Conservation (phyloP, 2,329 filamentous ascomycete genomes). For the Periconia digitata region DNA sequence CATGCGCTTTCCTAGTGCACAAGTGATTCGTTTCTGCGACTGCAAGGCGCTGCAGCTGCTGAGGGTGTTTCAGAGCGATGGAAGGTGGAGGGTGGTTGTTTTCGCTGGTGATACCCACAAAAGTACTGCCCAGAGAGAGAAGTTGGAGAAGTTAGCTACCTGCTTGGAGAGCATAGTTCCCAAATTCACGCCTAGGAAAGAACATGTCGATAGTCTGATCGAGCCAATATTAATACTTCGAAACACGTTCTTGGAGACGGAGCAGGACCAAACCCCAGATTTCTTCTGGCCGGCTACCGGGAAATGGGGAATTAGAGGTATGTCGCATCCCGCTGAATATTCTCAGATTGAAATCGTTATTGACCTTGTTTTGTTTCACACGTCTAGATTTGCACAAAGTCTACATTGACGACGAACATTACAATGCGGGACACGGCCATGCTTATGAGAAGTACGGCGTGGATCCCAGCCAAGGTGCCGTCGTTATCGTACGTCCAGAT, state of each 20-base stretch:
- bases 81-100: conserved; percentile 54
- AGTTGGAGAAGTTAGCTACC: conserved; percentile 41
- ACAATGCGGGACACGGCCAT: conserved; percentile 58
- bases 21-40: conserved; percentile 63
- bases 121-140: conserved; percentile 21
- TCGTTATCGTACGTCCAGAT: conserved; percentile 62
- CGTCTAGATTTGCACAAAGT: conserved; percentile 59
- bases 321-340: conserved; percentile 8
- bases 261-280: conserved; percentile 57
- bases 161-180: conserved; percentile 30
- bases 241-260: conserved; percentile 51
- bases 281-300: conserved; percentile 61
- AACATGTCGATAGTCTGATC: conserved; percentile 58
- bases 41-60: conserved; percentile 58
- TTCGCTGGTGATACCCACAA: conserved; percentile 50
- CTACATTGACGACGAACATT: conserved; percentile 61
- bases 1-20: conserved; percentile 56
- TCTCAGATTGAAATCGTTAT: no score
- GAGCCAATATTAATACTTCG: conserved; percentile 59
- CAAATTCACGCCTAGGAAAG: conserved; percentile 46
- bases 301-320: conserved; percentile 58
- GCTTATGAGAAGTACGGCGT: conserved; percentile 61
- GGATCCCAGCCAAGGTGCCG: conserved; percentile 31
- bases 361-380: background rate
- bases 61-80: conserved; percentile 54